Evolutionary conservation across 2,329 filamentous ascomycete species (phyloP).

Genomic region (Plectosphaerella plurivora): DNA sequence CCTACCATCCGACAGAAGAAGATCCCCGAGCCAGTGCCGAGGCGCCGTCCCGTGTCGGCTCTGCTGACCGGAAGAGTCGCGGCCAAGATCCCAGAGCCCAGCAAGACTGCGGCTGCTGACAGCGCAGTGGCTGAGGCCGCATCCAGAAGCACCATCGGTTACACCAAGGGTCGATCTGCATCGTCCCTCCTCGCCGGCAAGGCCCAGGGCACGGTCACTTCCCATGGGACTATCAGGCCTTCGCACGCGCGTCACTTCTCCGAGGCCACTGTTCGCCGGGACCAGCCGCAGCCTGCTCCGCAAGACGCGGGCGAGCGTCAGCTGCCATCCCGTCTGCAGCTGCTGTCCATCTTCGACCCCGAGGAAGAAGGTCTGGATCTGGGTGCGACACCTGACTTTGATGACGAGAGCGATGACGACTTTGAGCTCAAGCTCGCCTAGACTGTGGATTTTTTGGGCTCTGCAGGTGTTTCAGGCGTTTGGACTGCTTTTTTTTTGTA

Average conservation of each 20-base stretch:
- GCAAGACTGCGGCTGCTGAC: constrained; percentile 47
- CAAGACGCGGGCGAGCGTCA: constrained; percentile 18
- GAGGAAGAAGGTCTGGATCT: constrained; percentile 40
- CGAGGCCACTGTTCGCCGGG: constrained; percentile 1
- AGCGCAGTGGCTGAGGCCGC: constrained; percentile 59
- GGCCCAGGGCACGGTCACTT: constrained; percentile 10
- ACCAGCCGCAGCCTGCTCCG: constrained; percentile 1
- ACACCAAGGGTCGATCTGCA: constrained; percentile 67
- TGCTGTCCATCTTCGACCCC: constrained; percentile 54
- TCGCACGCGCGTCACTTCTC: neutral
- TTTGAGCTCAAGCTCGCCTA: constrained; percentile 47
- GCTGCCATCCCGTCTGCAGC: constrained; percentile 40
- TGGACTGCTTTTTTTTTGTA: no score
- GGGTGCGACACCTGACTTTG: constrained; percentile 25
- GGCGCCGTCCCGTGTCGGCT: constrained; percentile 22
- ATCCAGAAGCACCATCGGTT: constrained; percentile 80
- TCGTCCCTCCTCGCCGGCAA: constrained; percentile 35
- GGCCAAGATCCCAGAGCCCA: constrained; percentile 34
- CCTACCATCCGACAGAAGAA: constrained; percentile 16
- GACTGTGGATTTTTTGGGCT: no score
- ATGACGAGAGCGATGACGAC: constrained; percentile 47
- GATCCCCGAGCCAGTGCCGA: constrained; percentile 7
- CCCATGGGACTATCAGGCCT: neutral
- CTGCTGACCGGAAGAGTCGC: constrained; percentile 23
- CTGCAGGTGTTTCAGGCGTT: no score